These are phyloP conservation scores for Lagenaria siceraria DNA, from an alignment of 306 rosid species.

Conservation along the genomic window DNA sequence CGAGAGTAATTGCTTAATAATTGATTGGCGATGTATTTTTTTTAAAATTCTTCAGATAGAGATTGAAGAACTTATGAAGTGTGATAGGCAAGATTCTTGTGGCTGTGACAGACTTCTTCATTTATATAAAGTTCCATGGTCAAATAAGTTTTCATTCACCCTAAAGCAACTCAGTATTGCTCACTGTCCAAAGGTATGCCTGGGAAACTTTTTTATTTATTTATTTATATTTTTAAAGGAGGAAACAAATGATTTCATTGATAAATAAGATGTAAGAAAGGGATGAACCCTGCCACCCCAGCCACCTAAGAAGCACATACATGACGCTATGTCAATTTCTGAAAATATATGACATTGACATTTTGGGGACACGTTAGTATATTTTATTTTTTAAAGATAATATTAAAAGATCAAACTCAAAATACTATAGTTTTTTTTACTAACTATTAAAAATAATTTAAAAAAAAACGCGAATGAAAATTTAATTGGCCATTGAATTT, in stretches of 20 bases:
- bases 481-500: too few species aligned
- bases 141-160: slow-evolving; percentile 54
- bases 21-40: neutral
- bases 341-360: too few species aligned
- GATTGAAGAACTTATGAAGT: slow-evolving; percentile 48
- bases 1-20: slow-evolving; percentile 9
- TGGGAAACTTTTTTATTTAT: slow-evolving; percentile 1
- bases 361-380: too few species aligned
- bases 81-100: slow-evolving; percentile 56
- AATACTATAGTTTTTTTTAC: too few species aligned
- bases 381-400: too few species aligned
- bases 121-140: slow-evolving; percentile 63
- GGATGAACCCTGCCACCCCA: too few species aligned
- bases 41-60: slow-evolving; percentile 35
- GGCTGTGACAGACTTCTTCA: slow-evolving; percentile 29
- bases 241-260: neutral
- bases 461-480: too few species aligned
- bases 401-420: too few species aligned
- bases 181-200: slow-evolving; percentile 65
- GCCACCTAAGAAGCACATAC: too few species aligned
- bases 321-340: too few species aligned
- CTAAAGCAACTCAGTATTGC: slow-evolving; percentile 76
- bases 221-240: neutral
- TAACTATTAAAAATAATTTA: too few species aligned
- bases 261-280: too few species aligned